phyloP scores from a whole-genome alignment of 768 basidiomycete species.

The Clavaria fumosa region DNA sequence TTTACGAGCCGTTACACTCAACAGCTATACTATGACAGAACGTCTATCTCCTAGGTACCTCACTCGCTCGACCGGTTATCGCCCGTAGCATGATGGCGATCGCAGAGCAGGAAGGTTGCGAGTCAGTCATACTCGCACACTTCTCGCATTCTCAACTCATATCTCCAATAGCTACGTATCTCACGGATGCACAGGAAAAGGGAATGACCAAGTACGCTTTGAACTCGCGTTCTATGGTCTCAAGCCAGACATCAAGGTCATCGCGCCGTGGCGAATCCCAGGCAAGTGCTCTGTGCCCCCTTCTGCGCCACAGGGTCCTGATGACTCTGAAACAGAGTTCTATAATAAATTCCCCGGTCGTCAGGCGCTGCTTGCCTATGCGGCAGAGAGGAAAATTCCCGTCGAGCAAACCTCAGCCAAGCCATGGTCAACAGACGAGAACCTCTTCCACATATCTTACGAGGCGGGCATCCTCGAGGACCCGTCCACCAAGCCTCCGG shows the following conservation, averaged over 20 bases:
- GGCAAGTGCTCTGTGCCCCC: conserved; percentile 26
- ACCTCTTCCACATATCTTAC: conserved; percentile 99
- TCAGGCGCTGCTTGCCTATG: conserved; percentile 82
- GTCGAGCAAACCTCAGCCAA: conserved; percentile 92
- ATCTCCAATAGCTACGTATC: conserved; percentile 59
- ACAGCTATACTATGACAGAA: conserved; percentile 31
- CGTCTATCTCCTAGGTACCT: conserved; percentile 95
- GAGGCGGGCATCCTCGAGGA: conserved; percentile 98
- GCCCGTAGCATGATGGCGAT: conserved; percentile 96
- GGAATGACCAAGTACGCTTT: conserved; percentile 99
- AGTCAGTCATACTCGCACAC: too few relatives aligned
- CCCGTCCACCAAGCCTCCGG: conserved; percentile 84
- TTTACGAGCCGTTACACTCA: neutral
- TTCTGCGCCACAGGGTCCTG: neutral
- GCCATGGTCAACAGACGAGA: conserved; percentile 99
- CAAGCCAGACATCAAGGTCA: conserved; percentile 96
- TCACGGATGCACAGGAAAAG: conserved; percentile 99
- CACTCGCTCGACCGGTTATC: conserved; percentile 95
- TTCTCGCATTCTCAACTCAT: too few relatives aligned
- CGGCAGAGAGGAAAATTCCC: conserved; percentile 76
- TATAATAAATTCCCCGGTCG: conserved; percentile 97
- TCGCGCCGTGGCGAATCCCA: conserved; percentile 95
- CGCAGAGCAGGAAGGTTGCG: conserved; percentile 86
- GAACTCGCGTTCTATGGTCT: conserved; percentile 98
- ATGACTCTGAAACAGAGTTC: conserved; percentile 44